Evolutionary conservation across 495 filamentous ascomycete species (phyloP).

Genomic region (Daldinia childiae): DNA sequence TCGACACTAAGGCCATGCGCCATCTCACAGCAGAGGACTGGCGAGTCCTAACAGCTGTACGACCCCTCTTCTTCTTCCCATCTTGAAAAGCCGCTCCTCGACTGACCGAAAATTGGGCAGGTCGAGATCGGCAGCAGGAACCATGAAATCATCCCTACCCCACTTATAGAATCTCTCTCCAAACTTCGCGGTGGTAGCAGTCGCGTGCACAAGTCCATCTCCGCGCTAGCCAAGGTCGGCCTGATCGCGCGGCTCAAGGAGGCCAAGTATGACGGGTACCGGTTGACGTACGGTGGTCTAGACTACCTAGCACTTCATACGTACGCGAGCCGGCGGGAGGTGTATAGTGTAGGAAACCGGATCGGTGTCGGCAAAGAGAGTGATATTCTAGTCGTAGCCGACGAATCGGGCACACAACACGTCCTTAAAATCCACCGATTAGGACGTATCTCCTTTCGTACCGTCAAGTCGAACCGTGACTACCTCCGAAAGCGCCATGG

Average conservation of each 20-base stretch:
- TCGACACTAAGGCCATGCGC: slow-evolving; percentile 90
- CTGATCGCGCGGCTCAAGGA: slow-evolving; percentile 94
- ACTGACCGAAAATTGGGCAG: slow-evolving; percentile 54
- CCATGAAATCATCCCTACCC: slow-evolving; percentile 94
- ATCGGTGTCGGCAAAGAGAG: slow-evolving; percentile 97
- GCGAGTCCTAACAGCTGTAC: slow-evolving; percentile 90
- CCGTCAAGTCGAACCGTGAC: slow-evolving; percentile 93
- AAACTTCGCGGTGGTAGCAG: slow-evolving; percentile 78
- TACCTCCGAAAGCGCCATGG: slow-evolving; percentile 85
- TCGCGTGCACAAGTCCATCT: slow-evolving; percentile 88
- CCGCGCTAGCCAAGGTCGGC: slow-evolving; percentile 88
- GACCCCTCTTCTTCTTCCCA: slow-evolving; percentile 47
- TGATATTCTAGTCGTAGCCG: slow-evolving; percentile 92
- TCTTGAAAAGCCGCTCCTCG: neutral
- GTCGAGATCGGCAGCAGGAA: slow-evolving; percentile 94
- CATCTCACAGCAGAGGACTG: slow-evolving; percentile 94
- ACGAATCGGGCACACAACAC: slow-evolving; percentile 67
- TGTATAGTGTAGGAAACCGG: slow-evolving; percentile 94
- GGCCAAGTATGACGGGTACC: slow-evolving; percentile 97
- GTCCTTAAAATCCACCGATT: slow-evolving; percentile 95
- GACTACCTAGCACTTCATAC: slow-evolving; percentile 96
- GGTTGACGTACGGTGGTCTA: slow-evolving; percentile 93
- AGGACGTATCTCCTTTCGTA: slow-evolving; percentile 95
- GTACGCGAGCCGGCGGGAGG: slow-evolving; percentile 75
- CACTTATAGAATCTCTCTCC: slow-evolving; percentile 84